These are phyloP conservation scores for Chaetomium olivaceum DNA, from an alignment of 2,329 filamentous ascomycete species.

Conservation along the genomic window DNA sequence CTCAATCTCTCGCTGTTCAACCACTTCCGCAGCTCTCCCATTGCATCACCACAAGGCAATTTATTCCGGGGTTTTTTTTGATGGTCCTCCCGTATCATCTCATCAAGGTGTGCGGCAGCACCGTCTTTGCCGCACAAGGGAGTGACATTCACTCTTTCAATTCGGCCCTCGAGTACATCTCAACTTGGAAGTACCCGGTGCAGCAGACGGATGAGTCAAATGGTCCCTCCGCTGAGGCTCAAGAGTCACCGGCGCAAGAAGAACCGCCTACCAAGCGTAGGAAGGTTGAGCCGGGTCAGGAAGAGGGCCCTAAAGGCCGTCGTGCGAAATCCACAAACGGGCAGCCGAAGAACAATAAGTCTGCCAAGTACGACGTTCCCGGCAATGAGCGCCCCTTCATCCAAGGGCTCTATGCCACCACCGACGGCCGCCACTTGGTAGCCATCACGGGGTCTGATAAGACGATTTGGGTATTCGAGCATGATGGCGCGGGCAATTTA, in stretches of 20 bases:
- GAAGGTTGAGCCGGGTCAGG: constrained; percentile 30
- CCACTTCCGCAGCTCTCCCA: not conserved
- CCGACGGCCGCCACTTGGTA: constrained; percentile 67
- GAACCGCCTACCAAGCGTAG: constrained; percentile 36
- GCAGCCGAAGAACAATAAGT: constrained; percentile 43
- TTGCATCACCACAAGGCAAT: not conserved
- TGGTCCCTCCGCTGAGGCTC: constrained; percentile 27
- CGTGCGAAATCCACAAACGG: constrained; percentile 36
- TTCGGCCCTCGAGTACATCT: constrained; percentile 59
- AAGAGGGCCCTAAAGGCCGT: constrained; percentile 21
- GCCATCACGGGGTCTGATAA: constrained; percentile 92
- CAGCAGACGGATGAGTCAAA: constrained; percentile 38
- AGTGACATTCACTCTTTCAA: constrained; percentile 69
- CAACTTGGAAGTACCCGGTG: constrained; percentile 60
- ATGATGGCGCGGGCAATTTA: constrained; percentile 62
- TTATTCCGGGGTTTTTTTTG: not conserved
- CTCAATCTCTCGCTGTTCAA: not conserved
- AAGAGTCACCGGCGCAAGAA: constrained; percentile 33
- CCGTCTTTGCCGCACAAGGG: constrained; percentile 74
- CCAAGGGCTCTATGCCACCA: constrained; percentile 65
- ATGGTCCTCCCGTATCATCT: constrained; percentile 66
- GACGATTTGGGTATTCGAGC: constrained; percentile 76
- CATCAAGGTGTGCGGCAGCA: constrained; percentile 53
- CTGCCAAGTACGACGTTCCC: constrained; percentile 34
- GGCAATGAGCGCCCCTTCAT: constrained; percentile 63